Evolutionary conservation across 2,329 filamentous ascomycete species (phyloP), one percentile per base, ranked within the genome.

Genomic region (Diaporthe eres): DNA sequence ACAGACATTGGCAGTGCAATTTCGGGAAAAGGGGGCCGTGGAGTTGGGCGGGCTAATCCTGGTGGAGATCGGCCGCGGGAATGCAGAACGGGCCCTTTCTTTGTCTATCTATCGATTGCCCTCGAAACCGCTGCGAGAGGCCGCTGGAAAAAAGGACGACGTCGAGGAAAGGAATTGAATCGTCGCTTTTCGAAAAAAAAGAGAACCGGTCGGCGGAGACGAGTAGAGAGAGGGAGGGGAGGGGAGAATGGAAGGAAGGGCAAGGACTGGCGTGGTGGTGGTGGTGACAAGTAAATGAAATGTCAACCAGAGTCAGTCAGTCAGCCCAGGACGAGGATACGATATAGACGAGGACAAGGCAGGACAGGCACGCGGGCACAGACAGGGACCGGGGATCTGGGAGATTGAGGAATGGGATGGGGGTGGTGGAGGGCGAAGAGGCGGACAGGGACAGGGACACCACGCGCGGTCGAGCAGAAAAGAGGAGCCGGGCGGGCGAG

Each of bases 1-100:
- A 74, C 78, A 77, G 79, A 79, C 81, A 82, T 82, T 76, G 77
- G 74, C 51, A 71, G 67, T 55, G 75, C 68, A 72, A 74, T 75
- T 75, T 72, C 71, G 73, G 68, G 71, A 78, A 76, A 75, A 74
- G 73, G 72, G 73, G 71, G 72, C 72, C 71, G 63, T 68, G 73
- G 73, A 75, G 68, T 71, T 67, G 70, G 68, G 75, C 65, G 70
- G 75, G 75, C 73, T 72, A 73, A 63, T 71, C 68, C 49, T 65
- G 44, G 68, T 75, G 73, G 74, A 75, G 71, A 75, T 75, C 63
- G 60, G 49, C 58, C 73, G 55, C 68, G 60, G 68, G 73, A 73
- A 53, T 44, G 58, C 61, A 77, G 58, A 47, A 72, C 74, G 73
- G 55, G 57, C 55, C 55, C 49, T 55, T 53, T 42, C 65, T 70